Conservation (phyloP, 2,329 filamentous ascomycete species). For the Pestalotiopsis fici region DNA sequence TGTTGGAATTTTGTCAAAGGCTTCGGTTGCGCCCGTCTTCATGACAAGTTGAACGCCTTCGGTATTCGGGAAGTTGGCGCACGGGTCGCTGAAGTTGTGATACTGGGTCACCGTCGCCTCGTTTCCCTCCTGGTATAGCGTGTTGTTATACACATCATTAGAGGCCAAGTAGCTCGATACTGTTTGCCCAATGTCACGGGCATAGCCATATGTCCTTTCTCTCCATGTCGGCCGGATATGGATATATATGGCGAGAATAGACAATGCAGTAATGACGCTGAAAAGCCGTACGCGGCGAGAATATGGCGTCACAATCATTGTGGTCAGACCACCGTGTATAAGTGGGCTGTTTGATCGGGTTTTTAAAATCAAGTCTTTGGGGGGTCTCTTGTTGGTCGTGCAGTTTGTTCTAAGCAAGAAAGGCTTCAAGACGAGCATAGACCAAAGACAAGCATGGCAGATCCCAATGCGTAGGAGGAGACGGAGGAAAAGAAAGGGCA, state of each 20-base stretch:
- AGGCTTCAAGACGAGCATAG: background rate
- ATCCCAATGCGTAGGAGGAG: background rate
- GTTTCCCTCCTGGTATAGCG: slow-evolving; percentile 37
- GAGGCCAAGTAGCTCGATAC: slow-evolving; percentile 26
- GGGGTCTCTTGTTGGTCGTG: background rate
- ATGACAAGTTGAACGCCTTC: slow-evolving; percentile 51
- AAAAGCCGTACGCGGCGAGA: slow-evolving; percentile 30
- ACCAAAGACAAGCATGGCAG: background rate
- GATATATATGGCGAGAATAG: slow-evolving; percentile 23
- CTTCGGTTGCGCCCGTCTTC: slow-evolving; percentile 59
- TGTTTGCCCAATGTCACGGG: slow-evolving; percentile 27
- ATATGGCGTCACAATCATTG: slow-evolving; percentile 29
- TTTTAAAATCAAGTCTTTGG: background rate
- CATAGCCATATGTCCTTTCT: slow-evolving; percentile 25
- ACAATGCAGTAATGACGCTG: slow-evolving; percentile 21
- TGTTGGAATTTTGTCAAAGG: slow-evolving; percentile 51
- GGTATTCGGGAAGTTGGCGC: slow-evolving; percentile 41
- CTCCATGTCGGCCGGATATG: slow-evolving; percentile 26
- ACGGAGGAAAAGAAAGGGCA: background rate
- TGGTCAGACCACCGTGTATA: background rate
- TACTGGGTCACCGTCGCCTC: slow-evolving; percentile 32
- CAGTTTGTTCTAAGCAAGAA: background rate
- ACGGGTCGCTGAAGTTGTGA: slow-evolving; percentile 34
- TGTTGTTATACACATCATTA: slow-evolving; percentile 36
- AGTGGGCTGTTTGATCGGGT: background rate